Conservation (phyloP, 192 early-diverging fungal species). For the Bifiguratus adelaidae region DNA sequence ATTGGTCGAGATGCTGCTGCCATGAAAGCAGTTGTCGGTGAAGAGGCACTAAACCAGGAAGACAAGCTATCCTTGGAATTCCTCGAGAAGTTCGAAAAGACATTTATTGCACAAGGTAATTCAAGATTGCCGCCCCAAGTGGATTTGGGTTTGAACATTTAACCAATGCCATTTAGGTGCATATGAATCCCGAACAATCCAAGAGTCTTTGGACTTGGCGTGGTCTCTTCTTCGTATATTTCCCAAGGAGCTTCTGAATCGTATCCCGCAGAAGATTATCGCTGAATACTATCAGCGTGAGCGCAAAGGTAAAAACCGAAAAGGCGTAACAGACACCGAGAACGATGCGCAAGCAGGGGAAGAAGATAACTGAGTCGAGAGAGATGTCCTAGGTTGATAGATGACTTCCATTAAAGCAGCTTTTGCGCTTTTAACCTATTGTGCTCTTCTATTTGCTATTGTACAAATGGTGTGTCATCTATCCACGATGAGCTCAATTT, state of each 20-base stretch:
- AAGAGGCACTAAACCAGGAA: slow-evolving; percentile 96
- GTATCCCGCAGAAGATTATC: slow-evolving; percentile 93
- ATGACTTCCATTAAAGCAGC: too few relatives aligned
- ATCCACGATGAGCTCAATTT: too few relatives aligned
- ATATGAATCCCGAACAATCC: slow-evolving; percentile 94
- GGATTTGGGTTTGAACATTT: too few relatives aligned
- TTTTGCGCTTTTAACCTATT: too few relatives aligned
- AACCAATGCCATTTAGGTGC: slow-evolving; percentile 59
- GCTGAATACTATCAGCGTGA: slow-evolving; percentile 91
- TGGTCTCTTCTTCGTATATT: slow-evolving; percentile 98
- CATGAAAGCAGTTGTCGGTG: slow-evolving; percentile 99
- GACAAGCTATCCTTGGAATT: slow-evolving; percentile 97
- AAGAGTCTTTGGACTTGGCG: slow-evolving; percentile 93
- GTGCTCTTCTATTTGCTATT: too few relatives aligned
- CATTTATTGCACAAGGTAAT: slow-evolving; percentile 89
- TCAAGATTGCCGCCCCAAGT: too few relatives aligned
- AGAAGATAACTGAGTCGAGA: too few relatives aligned
- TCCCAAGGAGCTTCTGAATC: slow-evolving; percentile 99
- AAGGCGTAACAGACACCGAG: slow-evolving; percentile 26
- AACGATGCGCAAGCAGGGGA: slow-evolving; percentile 8
- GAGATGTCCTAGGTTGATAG: too few relatives aligned
- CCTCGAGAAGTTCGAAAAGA: slow-evolving; percentile 97
- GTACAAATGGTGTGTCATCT: too few relatives aligned
- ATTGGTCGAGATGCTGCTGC: slow-evolving; percentile 97
- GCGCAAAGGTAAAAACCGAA: slow-evolving; percentile 38